phyloP scores from a whole-genome alignment of 768 basidiomycete species.

The Gautieria morchelliformis region DNA sequence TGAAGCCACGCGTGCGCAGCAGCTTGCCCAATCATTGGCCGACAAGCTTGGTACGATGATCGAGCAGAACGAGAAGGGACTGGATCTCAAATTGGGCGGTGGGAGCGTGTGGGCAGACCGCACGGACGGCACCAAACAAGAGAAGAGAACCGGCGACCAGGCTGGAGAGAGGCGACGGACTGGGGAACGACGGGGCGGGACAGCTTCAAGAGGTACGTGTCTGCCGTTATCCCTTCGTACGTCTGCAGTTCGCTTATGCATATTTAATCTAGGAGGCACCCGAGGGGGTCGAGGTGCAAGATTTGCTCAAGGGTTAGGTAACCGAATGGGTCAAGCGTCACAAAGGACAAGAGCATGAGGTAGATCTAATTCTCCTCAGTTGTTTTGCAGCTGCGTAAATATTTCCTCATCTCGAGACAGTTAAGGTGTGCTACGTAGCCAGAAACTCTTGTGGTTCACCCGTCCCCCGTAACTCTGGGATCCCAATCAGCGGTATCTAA shows the following conservation, averaged over 20 bases:
- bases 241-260: background rate
- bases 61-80: constrained; percentile 84
- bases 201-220: constrained; percentile 12
- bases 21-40: constrained; percentile 80
- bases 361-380: no score
- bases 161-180: constrained; percentile 69
- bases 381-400: background rate
- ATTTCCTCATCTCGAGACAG: background rate
- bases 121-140: constrained; percentile 60
- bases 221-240: background rate
- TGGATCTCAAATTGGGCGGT: constrained; percentile 77
- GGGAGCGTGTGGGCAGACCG: constrained; percentile 55
- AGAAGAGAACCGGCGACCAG: constrained; percentile 66
- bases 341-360: constrained; percentile 6
- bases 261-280: constrained; percentile 25
- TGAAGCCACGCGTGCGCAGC: constrained; percentile 80
- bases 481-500: constrained; percentile 47
- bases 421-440: no score
- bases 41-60: constrained; percentile 81
- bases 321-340: constrained; percentile 45
- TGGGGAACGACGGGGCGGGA: constrained; percentile 55
- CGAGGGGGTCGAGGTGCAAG: constrained; percentile 63
- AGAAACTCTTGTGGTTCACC: background rate
- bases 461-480: constrained; percentile 13
- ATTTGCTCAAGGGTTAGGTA: constrained; percentile 78